These are phyloP conservation scores for Hymenoscyphus albidus DNA, from an alignment of 2,329 filamentous ascomycete species.

Conservation along the genomic window DNA sequence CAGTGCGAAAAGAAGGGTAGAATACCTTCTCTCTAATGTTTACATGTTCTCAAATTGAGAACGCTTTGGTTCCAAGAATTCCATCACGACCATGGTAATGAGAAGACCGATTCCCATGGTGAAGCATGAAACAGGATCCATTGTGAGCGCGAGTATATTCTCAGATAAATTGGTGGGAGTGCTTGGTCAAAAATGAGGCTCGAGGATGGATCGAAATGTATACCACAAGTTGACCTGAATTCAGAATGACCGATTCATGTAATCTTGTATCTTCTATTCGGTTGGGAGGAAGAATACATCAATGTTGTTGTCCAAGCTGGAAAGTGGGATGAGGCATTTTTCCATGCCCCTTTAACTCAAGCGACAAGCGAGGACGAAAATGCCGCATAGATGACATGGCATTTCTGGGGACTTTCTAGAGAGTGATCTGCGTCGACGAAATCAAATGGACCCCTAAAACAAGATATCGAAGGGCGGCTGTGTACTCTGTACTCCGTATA, in stretches of 20 bases:
- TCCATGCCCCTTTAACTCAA: not conserved
- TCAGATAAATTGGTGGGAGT: not conserved
- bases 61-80: constrained; percentile 14
- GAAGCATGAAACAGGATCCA: constrained; percentile 21
- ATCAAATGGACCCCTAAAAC: not conserved
- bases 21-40: not conserved
- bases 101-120: constrained; percentile 20
- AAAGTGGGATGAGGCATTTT: constrained; percentile 1
- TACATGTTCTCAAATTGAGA: constrained; percentile 1
- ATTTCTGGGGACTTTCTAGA: not conserved
- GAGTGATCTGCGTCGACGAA: not conserved
- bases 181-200: not conserved
- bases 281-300: not conserved
- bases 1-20: not conserved
- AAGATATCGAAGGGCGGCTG: not conserved
- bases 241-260: not conserved
- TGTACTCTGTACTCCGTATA: not conserved
- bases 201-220: not conserved
- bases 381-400: not conserved
- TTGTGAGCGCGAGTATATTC: not conserved
- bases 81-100: constrained; percentile 20
- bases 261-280: not conserved
- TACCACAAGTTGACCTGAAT: not conserved
- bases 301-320: not conserved
- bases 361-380: not conserved